These are phyloP conservation scores for Russula earlei DNA, from an alignment of 768 basidiomycete species.

Conservation along the genomic window DNA sequence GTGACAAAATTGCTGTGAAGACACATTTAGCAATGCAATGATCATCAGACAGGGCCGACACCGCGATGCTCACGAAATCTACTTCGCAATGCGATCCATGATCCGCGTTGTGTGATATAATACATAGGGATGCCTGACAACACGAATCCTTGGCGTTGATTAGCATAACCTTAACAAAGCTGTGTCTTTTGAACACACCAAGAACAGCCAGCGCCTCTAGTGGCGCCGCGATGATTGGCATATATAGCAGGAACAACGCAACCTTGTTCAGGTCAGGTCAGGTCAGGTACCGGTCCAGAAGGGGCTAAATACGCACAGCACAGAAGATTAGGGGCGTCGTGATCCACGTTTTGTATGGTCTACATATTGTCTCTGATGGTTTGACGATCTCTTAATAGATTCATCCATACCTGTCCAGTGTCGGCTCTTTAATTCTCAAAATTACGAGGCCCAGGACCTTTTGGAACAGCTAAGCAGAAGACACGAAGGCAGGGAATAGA, in stretches of 20 bases:
- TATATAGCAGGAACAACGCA: constrained; percentile 81
- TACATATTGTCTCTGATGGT: constrained; percentile 23
- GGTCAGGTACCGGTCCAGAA: not conserved
- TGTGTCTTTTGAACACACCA: constrained; percentile 38
- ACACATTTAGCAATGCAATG: constrained; percentile 4
- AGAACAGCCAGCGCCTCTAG: constrained; percentile 79
- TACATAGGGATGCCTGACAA: constrained; percentile 74
- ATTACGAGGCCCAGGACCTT: constrained; percentile 85
- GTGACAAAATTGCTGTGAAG: constrained; percentile 34
- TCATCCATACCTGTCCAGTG: constrained; percentile 56
- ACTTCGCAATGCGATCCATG: constrained; percentile 28
- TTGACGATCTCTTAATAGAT: not conserved
- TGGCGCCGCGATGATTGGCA: constrained; percentile 93
- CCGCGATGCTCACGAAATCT: constrained; percentile 21
- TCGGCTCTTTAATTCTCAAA: constrained; percentile 82
- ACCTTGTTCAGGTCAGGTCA: too few relatives aligned
- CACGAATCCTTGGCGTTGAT: constrained; percentile 50
- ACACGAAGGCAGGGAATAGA: constrained; percentile 1
- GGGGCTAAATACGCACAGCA: constrained; percentile 40
- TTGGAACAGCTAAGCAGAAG: not conserved
- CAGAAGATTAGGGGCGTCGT: constrained; percentile 86
- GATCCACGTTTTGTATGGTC: constrained; percentile 91
- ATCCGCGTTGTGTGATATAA: constrained; percentile 57
- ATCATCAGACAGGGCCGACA: not conserved
- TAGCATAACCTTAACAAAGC: constrained; percentile 2